Conservation (phyloP, 306 rosid species). For the Vicia sativa region DNA sequence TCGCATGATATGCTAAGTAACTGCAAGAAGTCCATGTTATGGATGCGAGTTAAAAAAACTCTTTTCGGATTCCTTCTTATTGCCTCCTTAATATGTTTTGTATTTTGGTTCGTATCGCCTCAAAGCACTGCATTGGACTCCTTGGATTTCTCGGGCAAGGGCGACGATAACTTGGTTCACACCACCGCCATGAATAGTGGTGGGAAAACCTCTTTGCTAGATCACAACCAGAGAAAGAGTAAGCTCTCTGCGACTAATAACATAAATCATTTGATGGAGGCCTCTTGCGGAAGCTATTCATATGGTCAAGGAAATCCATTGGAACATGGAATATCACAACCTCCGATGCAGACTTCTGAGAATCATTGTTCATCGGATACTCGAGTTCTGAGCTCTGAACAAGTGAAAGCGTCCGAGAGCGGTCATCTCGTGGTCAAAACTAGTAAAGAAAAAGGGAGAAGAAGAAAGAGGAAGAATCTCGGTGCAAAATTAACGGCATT, state of each 20-base stretch:
- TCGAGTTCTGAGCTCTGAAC: slow-evolving; percentile 46
- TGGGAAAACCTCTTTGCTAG: slow-evolving; percentile 43
- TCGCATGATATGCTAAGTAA: slow-evolving; percentile 64
- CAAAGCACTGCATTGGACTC: slow-evolving; percentile 47
- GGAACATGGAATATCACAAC: slow-evolving; percentile 39
- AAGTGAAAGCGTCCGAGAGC: slow-evolving; percentile 49
- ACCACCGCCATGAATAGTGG: slow-evolving; percentile 38
- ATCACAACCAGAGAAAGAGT: slow-evolving; percentile 44
- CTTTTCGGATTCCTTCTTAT: slow-evolving; percentile 50
- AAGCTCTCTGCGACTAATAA: slow-evolving; percentile 49
- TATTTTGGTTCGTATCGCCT: slow-evolving; percentile 55
- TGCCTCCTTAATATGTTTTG: slow-evolving; percentile 47
- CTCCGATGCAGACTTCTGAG: slow-evolving; percentile 41
- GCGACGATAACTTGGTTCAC: slow-evolving; percentile 44
- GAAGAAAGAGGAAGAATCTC: slow-evolving; percentile 69
- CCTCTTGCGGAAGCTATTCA: slow-evolving; percentile 42
- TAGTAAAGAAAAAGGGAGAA: slow-evolving; percentile 71
- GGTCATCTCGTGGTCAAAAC: slow-evolving; percentile 65
- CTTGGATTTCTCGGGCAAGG: slow-evolving; percentile 48
- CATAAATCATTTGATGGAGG: slow-evolving; percentile 48
- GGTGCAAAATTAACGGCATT: slow-evolving; percentile 55
- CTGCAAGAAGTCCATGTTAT: slow-evolving; percentile 73
- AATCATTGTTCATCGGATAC: slow-evolving; percentile 42
- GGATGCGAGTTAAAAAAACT: slow-evolving; percentile 65
- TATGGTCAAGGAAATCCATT: slow-evolving; percentile 39